phyloP scores from a whole-genome alignment of 2,329 filamentous ascomycete species.

The Harringtonia lauricola region DNA sequence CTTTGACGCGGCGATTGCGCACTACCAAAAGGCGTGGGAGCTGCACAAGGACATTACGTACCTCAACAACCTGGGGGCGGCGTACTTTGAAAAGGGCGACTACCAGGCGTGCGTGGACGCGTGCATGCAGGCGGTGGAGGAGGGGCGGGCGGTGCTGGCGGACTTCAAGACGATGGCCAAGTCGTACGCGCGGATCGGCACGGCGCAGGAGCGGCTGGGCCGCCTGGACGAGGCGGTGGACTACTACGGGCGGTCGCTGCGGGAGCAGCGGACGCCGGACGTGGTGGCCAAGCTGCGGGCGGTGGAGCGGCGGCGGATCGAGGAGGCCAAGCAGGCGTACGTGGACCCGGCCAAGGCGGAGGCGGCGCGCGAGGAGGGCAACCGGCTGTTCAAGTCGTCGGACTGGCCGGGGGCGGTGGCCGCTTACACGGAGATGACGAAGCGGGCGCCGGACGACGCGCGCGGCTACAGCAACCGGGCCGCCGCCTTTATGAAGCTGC shows the following conservation, averaged over 20 bases:
- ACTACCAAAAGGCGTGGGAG: constrained; percentile 95
- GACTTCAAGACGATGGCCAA: constrained; percentile 99
- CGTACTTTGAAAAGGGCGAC: constrained; percentile 93
- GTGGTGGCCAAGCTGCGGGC: constrained; percentile 84
- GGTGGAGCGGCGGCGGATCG: constrained; percentile 78
- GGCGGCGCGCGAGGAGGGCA: constrained; percentile 87
- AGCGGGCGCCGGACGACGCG: constrained; percentile 84
- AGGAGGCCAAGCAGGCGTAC: constrained; percentile 66
- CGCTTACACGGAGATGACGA: constrained; percentile 92
- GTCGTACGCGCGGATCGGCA: constrained; percentile 91
- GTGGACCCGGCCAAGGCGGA: constrained; percentile 87
- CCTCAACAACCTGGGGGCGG: constrained; percentile 89
- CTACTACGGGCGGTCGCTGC: constrained; percentile 88
- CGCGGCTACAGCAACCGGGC: constrained; percentile 96
- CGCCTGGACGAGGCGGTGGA: constrained; percentile 71
- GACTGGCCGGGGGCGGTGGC: constrained; percentile 94
- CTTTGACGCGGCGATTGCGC: constrained; percentile 86
- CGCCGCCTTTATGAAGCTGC: constrained; percentile 90
- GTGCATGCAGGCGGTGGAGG: constrained; percentile 79
- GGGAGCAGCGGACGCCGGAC: constrained; percentile 92
- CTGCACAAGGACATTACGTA: constrained; percentile 93
- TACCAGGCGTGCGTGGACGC: constrained; percentile 77
- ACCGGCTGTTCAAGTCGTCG: constrained; percentile 91
- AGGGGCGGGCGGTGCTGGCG: constrained; percentile 79
- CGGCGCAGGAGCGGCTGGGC: constrained; percentile 83